Evolutionary conservation across 2,329 filamentous ascomycete species (phyloP), one percentile per base, ranked within the genome.

Genomic region (Stemphylium beticola): DNA sequence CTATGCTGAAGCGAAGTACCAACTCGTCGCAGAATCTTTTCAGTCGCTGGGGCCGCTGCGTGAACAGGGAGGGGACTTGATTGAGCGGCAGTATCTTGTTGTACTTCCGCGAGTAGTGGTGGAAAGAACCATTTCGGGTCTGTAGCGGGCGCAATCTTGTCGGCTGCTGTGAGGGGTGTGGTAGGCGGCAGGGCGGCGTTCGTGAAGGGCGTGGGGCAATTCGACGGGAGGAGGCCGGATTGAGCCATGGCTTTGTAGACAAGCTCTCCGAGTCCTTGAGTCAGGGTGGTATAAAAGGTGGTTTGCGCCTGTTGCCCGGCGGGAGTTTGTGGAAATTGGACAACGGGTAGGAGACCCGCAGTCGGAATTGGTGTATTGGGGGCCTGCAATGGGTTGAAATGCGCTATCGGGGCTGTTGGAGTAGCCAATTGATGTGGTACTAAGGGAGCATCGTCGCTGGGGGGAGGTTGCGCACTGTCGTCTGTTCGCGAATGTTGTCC

Each of bases 301-400:
- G 41, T 64, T 46, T 69, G 69, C 9, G 64, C 67, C 32, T 71
- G 62, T 17, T 69, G 65, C n/a, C 62, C 67, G 4, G 61, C 61
- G n/a, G 67, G 66, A 6, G 68, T 72, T 47, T 70, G 67, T 15
- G 66, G 67, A 15, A 71, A 67, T n/a, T 68, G 68, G 8, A 65
- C 34, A 37, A 64, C 40, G 29, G 65, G 65, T 18, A 68, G 54
- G 14, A 71, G 43, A 31, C 64, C 58, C 43, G 62, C 43, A 12
- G 64, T 45, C 4, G 65, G 57, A 15, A 57, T 57, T 10, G 65
- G 45, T n/a, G 61, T 57, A 17, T 53, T 48, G n/a, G 66, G 55
- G 3, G 48, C 24, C 26, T 61, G 45, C n/a, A 29, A 43, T 36
- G 46, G 2, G 29, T 40, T 45, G 7, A 20, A 18, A n/a, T 58